Evolutionary conservation across 176 grass and related monocot genomes (phyloP).

Genomic region (Oryza punctata): DNA sequence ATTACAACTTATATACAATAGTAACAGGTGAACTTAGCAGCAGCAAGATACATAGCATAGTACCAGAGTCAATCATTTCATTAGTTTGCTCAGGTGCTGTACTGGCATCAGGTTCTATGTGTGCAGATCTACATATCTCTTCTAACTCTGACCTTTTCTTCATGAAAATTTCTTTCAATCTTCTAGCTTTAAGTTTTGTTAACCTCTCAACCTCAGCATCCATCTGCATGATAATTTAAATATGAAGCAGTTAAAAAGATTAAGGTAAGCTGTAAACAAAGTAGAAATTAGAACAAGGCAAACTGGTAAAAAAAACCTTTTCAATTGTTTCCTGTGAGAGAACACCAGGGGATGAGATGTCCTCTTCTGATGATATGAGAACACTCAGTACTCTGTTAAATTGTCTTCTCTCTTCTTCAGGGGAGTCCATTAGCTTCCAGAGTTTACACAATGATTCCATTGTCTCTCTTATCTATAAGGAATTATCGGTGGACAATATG

Average conservation of each 20-base stretch:
- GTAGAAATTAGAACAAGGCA: slow-evolving; percentile 19
- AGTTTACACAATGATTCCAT: slow-evolving; percentile 79
- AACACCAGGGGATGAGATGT: slow-evolving; percentile 59
- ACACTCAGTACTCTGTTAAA: slow-evolving; percentile 66
- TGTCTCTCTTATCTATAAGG: slow-evolving; percentile 76
- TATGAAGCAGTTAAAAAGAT: background rate
- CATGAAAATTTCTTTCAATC: slow-evolving; percentile 84
- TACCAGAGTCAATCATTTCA: slow-evolving; percentile 88
- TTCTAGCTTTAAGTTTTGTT: slow-evolving; percentile 76
- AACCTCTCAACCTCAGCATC: slow-evolving; percentile 78
- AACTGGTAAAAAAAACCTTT: slow-evolving; percentile 59
- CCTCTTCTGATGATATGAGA: slow-evolving; percentile 67
- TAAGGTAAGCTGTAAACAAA: slow-evolving; percentile 1
- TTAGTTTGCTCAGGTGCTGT: slow-evolving; percentile 78
- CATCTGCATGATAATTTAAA: slow-evolving; percentile 51
- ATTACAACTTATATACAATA: slow-evolving; percentile 17
- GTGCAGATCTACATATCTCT: slow-evolving; percentile 84
- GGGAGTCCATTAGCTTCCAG: slow-evolving; percentile 93
- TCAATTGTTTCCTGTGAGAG: slow-evolving; percentile 77
- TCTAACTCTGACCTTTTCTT: slow-evolving; percentile 83
- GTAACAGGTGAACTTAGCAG: slow-evolving; percentile 15
- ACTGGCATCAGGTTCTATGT: slow-evolving; percentile 86
- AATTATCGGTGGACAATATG: slow-evolving; percentile 34
- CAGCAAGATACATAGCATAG: slow-evolving; percentile 26
- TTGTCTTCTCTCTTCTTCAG: slow-evolving; percentile 71